phyloP scores from a whole-genome alignment of 2,329 filamentous ascomycete species.

The Taxawa tesnikishii region DNA sequence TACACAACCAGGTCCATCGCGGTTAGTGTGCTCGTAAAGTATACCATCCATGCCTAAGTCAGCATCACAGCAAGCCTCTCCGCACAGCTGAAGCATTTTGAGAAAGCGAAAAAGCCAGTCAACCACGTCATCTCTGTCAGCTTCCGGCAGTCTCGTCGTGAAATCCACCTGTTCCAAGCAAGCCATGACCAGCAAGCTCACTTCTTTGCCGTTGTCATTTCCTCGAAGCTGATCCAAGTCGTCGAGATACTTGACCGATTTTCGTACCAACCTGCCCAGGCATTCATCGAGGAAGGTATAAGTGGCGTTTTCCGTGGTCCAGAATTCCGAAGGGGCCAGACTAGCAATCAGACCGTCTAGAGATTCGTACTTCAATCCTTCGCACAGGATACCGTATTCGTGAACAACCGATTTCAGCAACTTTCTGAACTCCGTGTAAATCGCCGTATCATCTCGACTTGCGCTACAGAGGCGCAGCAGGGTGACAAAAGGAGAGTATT shows the following conservation, averaged over 20 bases:
- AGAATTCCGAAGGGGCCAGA: conserved; percentile 14
- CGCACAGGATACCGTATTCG: conserved; percentile 55
- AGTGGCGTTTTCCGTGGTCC: conserved; percentile 21
- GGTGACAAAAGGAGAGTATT: conserved; percentile 58
- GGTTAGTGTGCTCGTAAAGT: no score
- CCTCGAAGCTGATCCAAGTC: conserved; percentile 40
- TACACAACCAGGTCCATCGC: neutral
- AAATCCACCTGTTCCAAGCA: conserved; percentile 72
- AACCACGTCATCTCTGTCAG: conserved; percentile 7
- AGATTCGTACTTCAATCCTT: conserved; percentile 23
- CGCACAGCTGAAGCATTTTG: conserved; percentile 7
- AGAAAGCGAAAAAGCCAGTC: conserved; percentile 11
- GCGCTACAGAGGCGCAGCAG: conserved; percentile 48
- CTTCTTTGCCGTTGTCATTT: conserved; percentile 17
- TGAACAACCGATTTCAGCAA: conserved; percentile 49
- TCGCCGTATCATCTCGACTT: conserved; percentile 25
- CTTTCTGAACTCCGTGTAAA: conserved; percentile 15
- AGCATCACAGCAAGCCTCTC: no score
- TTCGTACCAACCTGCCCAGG: conserved; percentile 58
- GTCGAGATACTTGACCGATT: conserved; percentile 75
- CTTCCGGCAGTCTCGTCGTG: conserved; percentile 30
- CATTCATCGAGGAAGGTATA: conserved; percentile 76
- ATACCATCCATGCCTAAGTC: no score
- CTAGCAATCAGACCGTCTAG: conserved; percentile 35
- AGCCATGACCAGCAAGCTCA: conserved; percentile 56